These are phyloP conservation scores for Nadsonia commutata DNA, from an alignment of 1,139 yeast species.

Conservation along the genomic window DNA sequence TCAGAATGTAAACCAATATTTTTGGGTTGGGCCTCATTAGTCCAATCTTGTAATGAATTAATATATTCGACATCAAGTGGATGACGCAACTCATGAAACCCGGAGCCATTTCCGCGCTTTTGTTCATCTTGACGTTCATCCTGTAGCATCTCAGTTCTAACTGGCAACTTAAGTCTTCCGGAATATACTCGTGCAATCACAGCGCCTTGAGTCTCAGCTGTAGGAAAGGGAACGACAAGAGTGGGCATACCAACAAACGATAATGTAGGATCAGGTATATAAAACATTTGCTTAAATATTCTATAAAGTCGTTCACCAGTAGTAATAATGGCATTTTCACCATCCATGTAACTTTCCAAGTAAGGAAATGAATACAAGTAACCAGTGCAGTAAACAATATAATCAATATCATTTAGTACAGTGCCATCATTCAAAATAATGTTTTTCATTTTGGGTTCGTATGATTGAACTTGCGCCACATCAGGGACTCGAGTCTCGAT, in stretches of 20 bases:
- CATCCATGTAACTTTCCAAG: conserved; percentile 16
- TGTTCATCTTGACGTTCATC: conserved; percentile 12
- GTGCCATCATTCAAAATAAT: background rate
- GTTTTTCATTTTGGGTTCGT: background rate
- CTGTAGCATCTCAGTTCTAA: conserved; percentile 6
- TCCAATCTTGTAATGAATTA: background rate
- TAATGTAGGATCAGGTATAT: conserved; percentile 40
- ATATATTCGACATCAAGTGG: conserved; percentile 4
- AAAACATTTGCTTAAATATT: conserved; percentile 38
- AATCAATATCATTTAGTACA: conserved; percentile 28
- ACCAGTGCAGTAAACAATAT: conserved; percentile 52
- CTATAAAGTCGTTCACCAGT: conserved; percentile 32
- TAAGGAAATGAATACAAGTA: conserved; percentile 37
- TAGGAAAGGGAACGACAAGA: conserved; percentile 42
- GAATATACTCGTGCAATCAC: conserved; percentile 41
- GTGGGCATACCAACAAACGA: conserved; percentile 39
- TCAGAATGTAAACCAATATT: background rate
- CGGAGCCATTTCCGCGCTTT: conserved; percentile 2
- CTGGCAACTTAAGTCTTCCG: conserved; percentile 33
- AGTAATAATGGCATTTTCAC: conserved; percentile 2
- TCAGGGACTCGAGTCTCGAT: background rate
- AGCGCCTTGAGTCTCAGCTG: conserved; percentile 45
- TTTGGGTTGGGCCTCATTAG: background rate
- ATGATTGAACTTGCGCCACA: background rate
- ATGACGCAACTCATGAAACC: conserved; percentile 1